Percentiles rank a stretch among this genome's conserved stretches.
These are phyloP conservation scores for Cinchona pubescens DNA, from an alignment of 257 asterid species.

Conservation along the genomic window DNA sequence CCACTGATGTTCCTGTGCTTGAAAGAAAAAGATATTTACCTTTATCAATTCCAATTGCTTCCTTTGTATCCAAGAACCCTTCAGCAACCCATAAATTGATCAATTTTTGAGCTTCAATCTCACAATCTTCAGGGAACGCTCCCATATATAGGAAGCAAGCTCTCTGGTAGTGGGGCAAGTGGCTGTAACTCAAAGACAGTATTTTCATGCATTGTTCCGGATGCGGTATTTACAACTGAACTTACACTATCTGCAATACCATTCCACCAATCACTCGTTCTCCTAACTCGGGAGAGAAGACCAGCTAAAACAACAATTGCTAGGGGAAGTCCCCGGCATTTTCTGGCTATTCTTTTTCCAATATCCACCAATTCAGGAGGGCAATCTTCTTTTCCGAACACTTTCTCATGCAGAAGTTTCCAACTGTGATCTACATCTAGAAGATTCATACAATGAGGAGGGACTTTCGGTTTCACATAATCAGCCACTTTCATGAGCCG, in stretches of 20 bases:
- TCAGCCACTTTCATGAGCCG: background rate
- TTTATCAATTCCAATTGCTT: constrained; percentile 10
- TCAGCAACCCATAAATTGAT: constrained; percentile 31
- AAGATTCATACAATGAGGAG: background rate
- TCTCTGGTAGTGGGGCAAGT: constrained; percentile 31
- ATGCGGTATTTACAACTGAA: background rate
- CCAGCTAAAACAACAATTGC: constrained; percentile 8
- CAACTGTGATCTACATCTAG: constrained; percentile 1
- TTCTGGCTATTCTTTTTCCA: constrained; percentile 1
- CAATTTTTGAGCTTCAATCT: constrained; percentile 30
- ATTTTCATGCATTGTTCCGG: constrained; percentile 12
- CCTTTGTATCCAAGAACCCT: constrained; percentile 10
- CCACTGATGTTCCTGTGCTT: background rate
- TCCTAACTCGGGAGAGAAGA: background rate
- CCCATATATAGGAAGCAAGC: constrained; percentile 40
- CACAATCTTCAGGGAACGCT: constrained; percentile 35
- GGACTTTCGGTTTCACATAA: background rate
- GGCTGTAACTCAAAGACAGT: constrained; percentile 20
- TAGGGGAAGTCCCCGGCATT: background rate
- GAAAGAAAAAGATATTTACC: background rate
- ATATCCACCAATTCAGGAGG: constrained; percentile 1
- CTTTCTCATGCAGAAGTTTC: background rate
- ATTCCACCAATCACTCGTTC: background rate
- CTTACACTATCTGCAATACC: background rate
- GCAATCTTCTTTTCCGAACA: constrained; percentile 7